Conservation (phyloP, 2,329 filamentous ascomycete genomes). For the Malbranchea zuffiana region DNA sequence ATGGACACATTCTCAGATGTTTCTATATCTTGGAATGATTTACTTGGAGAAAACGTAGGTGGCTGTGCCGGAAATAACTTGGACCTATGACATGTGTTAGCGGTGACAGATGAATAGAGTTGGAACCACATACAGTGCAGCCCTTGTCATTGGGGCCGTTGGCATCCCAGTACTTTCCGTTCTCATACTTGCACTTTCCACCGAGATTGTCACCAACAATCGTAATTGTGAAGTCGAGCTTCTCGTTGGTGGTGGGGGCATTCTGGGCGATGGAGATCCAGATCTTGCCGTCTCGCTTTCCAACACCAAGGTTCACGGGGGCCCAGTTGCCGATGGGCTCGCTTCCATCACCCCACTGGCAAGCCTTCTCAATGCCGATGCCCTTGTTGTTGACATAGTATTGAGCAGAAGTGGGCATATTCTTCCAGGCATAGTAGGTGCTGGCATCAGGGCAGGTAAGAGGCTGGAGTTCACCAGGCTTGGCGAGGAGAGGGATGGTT, state of each 20-base stretch:
- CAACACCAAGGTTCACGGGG: conserved; percentile 74
- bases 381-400: conserved; percentile 92
- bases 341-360: conserved; percentile 60
- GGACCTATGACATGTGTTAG: conserved; percentile 38
- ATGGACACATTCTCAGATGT: not conserved
- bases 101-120: not conserved
- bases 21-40: conserved; percentile 4
- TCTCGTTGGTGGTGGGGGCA: conserved; percentile 56
- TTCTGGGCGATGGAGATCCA: conserved; percentile 83
- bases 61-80: conserved; percentile 40
- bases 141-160: conserved; percentile 45
- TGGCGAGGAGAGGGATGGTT: conserved; percentile 61
- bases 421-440: conserved; percentile 68
- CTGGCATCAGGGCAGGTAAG: conserved; percentile 65
- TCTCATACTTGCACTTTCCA: conserved; percentile 54
- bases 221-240: conserved; percentile 68
- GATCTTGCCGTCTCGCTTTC: conserved; percentile 56
- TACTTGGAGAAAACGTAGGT: conserved; percentile 35
- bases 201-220: conserved; percentile 55
- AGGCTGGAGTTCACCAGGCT: conserved; percentile 47
- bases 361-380: conserved; percentile 54
- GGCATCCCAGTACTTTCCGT: conserved; percentile 50
- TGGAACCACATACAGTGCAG: conserved; percentile 62
- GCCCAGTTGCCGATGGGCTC: conserved; percentile 66
- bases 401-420: conserved; percentile 69